These are phyloP conservation scores for Spencermartinsiella ligniputridi DNA, from an alignment of 1,139 yeast species.

Conservation along the genomic window DNA sequence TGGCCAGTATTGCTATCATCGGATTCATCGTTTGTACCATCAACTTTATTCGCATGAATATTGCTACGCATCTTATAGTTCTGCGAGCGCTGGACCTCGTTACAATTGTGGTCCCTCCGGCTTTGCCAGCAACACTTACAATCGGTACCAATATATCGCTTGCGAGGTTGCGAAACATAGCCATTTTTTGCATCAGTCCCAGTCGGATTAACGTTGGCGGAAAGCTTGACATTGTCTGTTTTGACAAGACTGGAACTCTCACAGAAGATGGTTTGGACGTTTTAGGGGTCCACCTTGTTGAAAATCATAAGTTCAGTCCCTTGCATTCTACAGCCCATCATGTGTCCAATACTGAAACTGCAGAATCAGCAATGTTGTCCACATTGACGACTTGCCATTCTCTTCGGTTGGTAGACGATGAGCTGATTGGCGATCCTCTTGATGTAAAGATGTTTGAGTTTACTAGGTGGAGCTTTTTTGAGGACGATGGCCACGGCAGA, in stretches of 20 bases:
- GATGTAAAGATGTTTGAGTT: conserved; percentile 92
- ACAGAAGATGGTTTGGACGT: conserved; percentile 97
- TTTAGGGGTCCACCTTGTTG: conserved; percentile 70
- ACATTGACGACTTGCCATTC: conserved; percentile 87
- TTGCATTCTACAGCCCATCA: conserved; percentile 5
- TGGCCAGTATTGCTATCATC: conserved; percentile 76
- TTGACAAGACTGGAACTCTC: conserved; percentile 95
- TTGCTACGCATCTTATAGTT: conserved; percentile 64
- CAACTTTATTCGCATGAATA: conserved; percentile 72
- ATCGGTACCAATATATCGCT: conserved; percentile 95
- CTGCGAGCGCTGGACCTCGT: conserved; percentile 88
- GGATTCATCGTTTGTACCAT: conserved; percentile 84
- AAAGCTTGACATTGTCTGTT: conserved; percentile 81
- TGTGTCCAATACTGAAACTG: conserved; percentile 4
- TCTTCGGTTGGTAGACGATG: conserved; percentile 69
- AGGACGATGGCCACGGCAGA: conserved; percentile 47
- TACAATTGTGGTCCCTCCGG: conserved; percentile 98
- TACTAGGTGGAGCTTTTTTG: conserved; percentile 70
- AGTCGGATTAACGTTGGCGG: conserved; percentile 94
- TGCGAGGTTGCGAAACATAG: conserved; percentile 59
- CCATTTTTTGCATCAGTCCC: conserved; percentile 88
- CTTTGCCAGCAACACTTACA: conserved; percentile 93
- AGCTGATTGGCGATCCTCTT: conserved; percentile 85
- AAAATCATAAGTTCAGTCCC: conserved; percentile 40
- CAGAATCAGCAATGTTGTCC: conserved; percentile 14